phyloP scores from a whole-genome alignment of 257 asterid genomes.

The Gynochthodes officinalis region DNA sequence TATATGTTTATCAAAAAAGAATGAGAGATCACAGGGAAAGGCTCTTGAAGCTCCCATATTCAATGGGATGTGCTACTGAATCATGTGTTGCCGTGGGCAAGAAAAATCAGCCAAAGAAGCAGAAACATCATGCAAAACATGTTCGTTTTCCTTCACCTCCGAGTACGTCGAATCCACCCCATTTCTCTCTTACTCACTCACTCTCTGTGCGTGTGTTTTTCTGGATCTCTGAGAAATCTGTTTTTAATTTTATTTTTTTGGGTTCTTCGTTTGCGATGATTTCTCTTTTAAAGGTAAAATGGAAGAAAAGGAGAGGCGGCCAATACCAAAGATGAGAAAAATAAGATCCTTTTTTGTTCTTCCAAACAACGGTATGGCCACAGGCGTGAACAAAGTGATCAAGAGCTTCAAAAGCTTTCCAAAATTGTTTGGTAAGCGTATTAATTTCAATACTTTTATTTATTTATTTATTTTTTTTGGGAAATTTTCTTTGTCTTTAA shows the following conservation, averaged over 20 bases:
- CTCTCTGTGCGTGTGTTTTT: background rate
- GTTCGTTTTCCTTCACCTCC: background rate
- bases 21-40: slow-evolving; percentile 32
- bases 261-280: background rate
- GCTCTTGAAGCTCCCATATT: slow-evolving; percentile 30
- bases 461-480: too few relatives aligned
- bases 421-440: slow-evolving; percentile 29
- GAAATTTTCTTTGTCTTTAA: background rate
- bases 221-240: background rate
- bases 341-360: slow-evolving; percentile 15
- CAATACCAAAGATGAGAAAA: slow-evolving; percentile 16
- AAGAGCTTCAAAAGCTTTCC: slow-evolving; percentile 29
- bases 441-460: background rate
- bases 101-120: slow-evolving; percentile 1
- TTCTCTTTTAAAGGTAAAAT: slow-evolving; percentile 1
- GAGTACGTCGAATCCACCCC: background rate
- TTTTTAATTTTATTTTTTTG: background rate
- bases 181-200: background rate
- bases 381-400: slow-evolving; percentile 25
- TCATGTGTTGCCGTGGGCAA: slow-evolving; percentile 31
- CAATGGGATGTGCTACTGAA: slow-evolving; percentile 33
- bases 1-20: background rate
- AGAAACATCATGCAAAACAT: slow-evolving; percentile 1
- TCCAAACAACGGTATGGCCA: slow-evolving; percentile 18
- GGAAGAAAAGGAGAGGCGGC: slow-evolving; percentile 21